Base-by-base conservation (phyloP, 2,329 filamentous ascomycete genomes). In the Aspergillus sergii region DNA sequence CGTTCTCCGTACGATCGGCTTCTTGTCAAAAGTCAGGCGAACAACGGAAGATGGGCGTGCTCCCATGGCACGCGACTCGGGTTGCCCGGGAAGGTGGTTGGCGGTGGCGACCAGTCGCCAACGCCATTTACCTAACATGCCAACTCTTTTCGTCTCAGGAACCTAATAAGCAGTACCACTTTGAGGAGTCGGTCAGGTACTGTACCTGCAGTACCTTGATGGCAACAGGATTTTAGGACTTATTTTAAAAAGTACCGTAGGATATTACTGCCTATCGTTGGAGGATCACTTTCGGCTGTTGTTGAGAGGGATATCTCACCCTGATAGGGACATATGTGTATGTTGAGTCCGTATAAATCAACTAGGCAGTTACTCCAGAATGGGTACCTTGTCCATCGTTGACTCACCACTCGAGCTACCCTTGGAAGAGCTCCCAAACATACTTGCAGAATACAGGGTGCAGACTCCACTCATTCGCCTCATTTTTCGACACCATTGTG, bases 1-100 rank as follows among this genome's bases (percentile, higher is more conserved):
- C 36, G n/a, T 23, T 46, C 32, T 26, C 48, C 48, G 23, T 54
- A 59, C 58, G 34, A 58, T 58, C 39, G 28, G 41, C 58, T 48
- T 14, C 45, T 51, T 51, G 19, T n/a, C 12, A 45, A 57, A 39
- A 39, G 60, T 62, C 60, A 62, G 60, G 46, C 60, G 60, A 62
- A 62, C 60, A 61, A 39, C 21, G 16, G 46, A 59, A 36, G 41
- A 26, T 43, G 21, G 16, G n/a, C 51, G n/a, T 39, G 32, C 57
- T 36, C 34, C 45, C n/a, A 26, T 28, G 48, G 59, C 59, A 62
- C 60, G 60, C 60, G 60, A 62, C 59, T 61, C 21, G 55, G 58
- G 36, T 46, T 56, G 36, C 51, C 50, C 50, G 30, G 51, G 58
- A 41, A 26, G 36, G 19, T 39, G 30, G 45, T 59, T 36, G 45